Conservation (phyloP, 108 stramenopile genomes). For the Cyclotella cryptica region DNA sequence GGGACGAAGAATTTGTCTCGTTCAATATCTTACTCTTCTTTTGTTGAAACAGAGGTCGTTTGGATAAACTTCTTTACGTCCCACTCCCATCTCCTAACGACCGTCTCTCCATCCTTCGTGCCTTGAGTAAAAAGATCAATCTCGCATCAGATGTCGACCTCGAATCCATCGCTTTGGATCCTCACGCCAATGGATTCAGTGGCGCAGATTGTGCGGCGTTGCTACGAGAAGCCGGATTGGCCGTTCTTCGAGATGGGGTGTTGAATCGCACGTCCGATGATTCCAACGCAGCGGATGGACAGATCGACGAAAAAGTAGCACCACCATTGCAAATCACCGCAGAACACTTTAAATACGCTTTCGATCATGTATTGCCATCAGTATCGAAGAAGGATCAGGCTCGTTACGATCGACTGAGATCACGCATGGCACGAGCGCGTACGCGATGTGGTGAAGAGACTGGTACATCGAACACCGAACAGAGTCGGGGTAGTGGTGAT, state of each 20-base stretch:
- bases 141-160: conserved; percentile 77
- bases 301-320: conserved; percentile 7
- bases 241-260: conserved; percentile 77
- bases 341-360: conserved; percentile 84
- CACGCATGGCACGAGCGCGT: conserved; percentile 85
- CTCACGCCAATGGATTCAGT: conserved; percentile 84
- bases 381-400: conserved; percentile 87
- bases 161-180: conserved; percentile 66
- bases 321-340: conserved; percentile 59
- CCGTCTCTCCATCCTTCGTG: conserved; percentile 84
- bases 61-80: conserved; percentile 94
- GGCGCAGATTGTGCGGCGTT: conserved; percentile 92
- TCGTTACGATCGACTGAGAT: conserved; percentile 79
- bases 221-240: conserved; percentile 89
- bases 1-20: not conserved
- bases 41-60: conserved; percentile 66
- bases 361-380: conserved; percentile 86
- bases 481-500: no score
- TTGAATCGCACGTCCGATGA: conserved; percentile 19
- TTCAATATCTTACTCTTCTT: conserved; percentile 10
- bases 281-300: conserved; percentile 3
- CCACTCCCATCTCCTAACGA: conserved; percentile 90
- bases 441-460: conserved; percentile 59
- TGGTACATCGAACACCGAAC: not conserved
- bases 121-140: conserved; percentile 66